A percentile compares a stretch with the other conserved stretches of the same genome.
These are phyloP conservation scores for Cryptococcus amylolentus DNA, from an alignment of 1,284 basidiomycete species.

Conservation along the genomic window DNA sequence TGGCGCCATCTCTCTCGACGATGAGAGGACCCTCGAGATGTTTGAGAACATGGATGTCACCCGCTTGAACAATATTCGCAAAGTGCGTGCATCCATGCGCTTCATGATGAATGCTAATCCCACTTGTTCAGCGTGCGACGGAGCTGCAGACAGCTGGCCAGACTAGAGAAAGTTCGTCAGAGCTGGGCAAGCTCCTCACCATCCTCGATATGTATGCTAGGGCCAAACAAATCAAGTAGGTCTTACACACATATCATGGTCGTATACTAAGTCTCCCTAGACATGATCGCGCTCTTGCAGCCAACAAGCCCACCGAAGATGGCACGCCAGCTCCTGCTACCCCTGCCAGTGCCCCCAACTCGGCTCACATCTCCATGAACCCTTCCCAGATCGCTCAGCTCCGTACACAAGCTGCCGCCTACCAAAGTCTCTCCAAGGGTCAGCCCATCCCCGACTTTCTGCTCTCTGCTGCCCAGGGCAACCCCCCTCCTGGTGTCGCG, in stretches of 20 bases:
- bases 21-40: constrained; percentile 40
- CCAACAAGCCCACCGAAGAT: background rate
- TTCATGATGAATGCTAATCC: background rate
- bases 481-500: constrained; percentile 53
- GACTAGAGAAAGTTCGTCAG: constrained; percentile 39
- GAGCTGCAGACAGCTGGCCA: constrained; percentile 40
- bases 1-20: constrained; percentile 14
- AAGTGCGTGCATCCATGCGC: constrained; percentile 20
- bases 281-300: background rate
- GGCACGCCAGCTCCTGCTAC: background rate
- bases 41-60: constrained; percentile 36
- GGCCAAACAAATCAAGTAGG: constrained; percentile 29
- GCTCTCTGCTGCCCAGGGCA: constrained; percentile 64
- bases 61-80: constrained; percentile 25
- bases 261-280: no score
- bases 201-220: constrained; percentile 38
- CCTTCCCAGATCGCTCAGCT: constrained; percentile 78
- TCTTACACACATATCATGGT: background rate
- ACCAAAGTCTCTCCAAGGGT: constrained; percentile 75
- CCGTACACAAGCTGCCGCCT: constrained; percentile 83
- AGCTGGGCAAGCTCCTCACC: constrained; percentile 32
- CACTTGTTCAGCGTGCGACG: constrained; percentile 23
- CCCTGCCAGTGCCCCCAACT: constrained; percentile 3
- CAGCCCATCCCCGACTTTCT: constrained; percentile 74
- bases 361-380: constrained; percentile 59